phyloP scores from a whole-genome alignment of 208 protist species.

The Kentomonas sorsogonicus region DNA sequence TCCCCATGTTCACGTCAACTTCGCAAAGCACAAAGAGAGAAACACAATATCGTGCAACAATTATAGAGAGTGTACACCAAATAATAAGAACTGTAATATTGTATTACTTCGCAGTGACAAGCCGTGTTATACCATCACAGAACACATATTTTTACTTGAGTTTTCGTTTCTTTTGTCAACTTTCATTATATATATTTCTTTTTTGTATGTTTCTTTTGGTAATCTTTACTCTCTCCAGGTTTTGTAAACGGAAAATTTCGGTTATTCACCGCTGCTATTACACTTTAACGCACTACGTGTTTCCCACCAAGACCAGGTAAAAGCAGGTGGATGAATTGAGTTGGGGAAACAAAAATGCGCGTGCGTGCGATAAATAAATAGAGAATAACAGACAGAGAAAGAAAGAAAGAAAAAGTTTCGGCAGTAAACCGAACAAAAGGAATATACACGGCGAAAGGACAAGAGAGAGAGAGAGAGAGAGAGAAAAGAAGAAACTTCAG shows the following conservation, averaged over 20 bases:
- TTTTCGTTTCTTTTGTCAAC: not conserved
- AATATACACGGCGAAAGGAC: slow-evolving; percentile 13
- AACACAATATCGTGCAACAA: no score
- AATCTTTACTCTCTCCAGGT: not conserved
- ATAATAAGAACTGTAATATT: no score
- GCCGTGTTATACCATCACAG: not conserved
- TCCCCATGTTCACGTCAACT: no score
- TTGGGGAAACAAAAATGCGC: not conserved
- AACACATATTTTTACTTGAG: not conserved
- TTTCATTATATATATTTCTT: not conserved
- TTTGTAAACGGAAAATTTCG: no score
- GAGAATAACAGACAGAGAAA: no score
- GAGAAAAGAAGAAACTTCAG: no score
- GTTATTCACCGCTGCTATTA: no score
- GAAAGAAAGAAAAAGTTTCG: no score
- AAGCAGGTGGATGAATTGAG: not conserved
- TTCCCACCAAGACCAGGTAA: not conserved
- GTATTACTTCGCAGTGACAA: not conserved
- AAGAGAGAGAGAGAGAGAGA: slow-evolving; percentile 10
- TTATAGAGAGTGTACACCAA: no score
- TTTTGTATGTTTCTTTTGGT: not conserved
- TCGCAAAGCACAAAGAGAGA: no score
- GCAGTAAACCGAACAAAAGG: no score
- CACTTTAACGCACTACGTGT: not conserved
- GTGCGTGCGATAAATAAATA: not conserved